Base-by-base conservation (phyloP, 1,139 yeast genomes). In the Blastobotrys persicus region DNA sequence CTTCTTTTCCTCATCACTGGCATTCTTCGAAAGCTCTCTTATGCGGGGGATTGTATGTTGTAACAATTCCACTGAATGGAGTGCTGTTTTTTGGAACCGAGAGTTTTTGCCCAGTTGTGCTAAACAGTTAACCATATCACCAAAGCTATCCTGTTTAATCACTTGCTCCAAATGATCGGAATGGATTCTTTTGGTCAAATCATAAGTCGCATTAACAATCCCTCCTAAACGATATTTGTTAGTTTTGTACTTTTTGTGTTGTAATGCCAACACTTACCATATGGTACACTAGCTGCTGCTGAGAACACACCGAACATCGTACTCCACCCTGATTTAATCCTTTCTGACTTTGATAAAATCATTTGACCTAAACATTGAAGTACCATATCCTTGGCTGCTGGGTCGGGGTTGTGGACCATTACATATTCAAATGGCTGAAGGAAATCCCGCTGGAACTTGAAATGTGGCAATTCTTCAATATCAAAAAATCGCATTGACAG, bases 391-490 rank as follows among this genome's bases (percentile, higher is more conserved):
- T 86, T 87, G 26, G 89, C 92, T 49, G 84, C 88, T 13, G 77
- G 67, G 35, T 85, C 80, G 12, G 75, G 75, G 55, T 88, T 87
- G 62, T 88, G 80, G 44, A 73, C 68, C 59, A 92, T 77, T 18
- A 89, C 83, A 64, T 85, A 84, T 60, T 86, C 91, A 46, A 68
- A 94, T 1, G 98, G 98, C 62, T 83, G 82, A 64, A 94, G 76
- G 61, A 94, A 94, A 63, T 92, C 98, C 60, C 85, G 85, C 67
- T 94, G 98, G 70, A 94, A 94, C 67, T 87, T 91, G 75, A 94
- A 94, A 64, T 94, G 96, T 0, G 97, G 79, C 66, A 94, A 78
- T 67, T 94, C 99, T 53, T 92, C 98, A 56, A 92, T 80, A 54
- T 88, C 95, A 61, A 92, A 80, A 66, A 94, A 94, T 60, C 98